A percentile compares a stretch with the other conserved stretches of the same genome.
Conservation (phyloP, 192 early-diverging fungal genomes). For the Coemansia sp. region DNA sequence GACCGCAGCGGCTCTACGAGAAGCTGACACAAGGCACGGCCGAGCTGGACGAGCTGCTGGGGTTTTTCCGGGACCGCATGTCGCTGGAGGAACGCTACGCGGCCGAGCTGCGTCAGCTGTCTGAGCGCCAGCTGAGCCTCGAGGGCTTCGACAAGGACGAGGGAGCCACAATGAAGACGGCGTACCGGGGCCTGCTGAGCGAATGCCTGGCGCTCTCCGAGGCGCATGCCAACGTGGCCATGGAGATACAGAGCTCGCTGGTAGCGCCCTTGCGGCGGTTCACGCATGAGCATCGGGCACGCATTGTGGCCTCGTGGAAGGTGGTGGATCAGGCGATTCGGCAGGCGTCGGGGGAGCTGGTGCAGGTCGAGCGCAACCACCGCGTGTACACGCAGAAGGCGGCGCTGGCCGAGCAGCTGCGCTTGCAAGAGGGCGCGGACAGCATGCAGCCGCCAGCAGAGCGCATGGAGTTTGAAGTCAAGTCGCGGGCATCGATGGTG, state of each 20-base stretch:
- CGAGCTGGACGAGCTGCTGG: constrained; percentile 50
- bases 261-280: constrained; percentile 47
- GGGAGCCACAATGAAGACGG: constrained; percentile 52
- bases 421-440: constrained; percentile 22
- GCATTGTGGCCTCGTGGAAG: constrained; percentile 47
- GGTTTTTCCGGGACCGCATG: constrained; percentile 43
- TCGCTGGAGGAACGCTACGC: constrained; percentile 50
- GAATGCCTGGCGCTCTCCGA: constrained; percentile 40
- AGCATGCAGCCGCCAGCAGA: constrained; percentile 13
- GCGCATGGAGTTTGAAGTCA: constrained; percentile 35
- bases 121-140: constrained; percentile 22
- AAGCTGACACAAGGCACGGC: constrained; percentile 48
- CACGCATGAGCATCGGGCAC: constrained; percentile 44
- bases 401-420: constrained; percentile 36
- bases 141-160: constrained; percentile 51
- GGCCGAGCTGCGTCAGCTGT: constrained; percentile 33
- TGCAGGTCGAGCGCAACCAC: constrained; percentile 47
- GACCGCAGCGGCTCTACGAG: constrained; percentile 44
- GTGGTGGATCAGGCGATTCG: constrained; percentile 46
- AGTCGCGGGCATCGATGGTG: constrained; percentile 26
- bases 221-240: constrained; percentile 37
- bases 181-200: constrained; percentile 41
- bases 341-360: constrained; percentile 34
- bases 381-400: constrained; percentile 51
- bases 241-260: constrained; percentile 46